phyloP scores from a whole-genome alignment of 225 moss, liverwort and hornwort species.

The Bryoerythrophyllum caledonicum region DNA sequence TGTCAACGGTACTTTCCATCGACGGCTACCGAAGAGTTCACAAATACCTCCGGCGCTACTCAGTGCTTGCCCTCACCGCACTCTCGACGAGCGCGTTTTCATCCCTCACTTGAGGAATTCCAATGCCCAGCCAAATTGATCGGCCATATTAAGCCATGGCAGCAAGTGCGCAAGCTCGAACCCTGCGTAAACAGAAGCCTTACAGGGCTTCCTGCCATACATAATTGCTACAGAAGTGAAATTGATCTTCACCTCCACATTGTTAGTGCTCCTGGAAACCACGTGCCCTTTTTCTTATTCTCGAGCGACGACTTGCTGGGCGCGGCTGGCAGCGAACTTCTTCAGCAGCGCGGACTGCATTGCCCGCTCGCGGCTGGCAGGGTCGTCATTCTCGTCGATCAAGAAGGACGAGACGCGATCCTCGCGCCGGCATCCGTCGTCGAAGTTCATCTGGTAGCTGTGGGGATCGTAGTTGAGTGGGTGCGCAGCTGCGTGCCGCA shows the following conservation, averaged over 20 bases:
- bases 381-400: conserved; percentile 18
- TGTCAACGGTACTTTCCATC: neutral
- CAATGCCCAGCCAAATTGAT: neutral
- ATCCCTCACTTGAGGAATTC: neutral
- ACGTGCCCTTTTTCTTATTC: too few relatives aligned
- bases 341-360: conserved; percentile 32
- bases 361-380: conserved; percentile 4
- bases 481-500: neutral
- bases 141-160: neutral
- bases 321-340: conserved; percentile 23
- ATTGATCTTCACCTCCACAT: neutral
- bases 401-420: neutral
- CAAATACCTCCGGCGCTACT: neutral
- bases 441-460: conserved; percentile 35
- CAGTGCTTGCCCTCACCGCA: neutral
- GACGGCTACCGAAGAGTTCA: neutral
- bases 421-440: conserved; percentile 21
- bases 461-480: conserved; percentile 22
- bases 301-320: neutral
- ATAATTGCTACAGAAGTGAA: neutral
- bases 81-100: neutral
- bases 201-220: neutral
- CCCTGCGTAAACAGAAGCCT: neutral
- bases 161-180: neutral
- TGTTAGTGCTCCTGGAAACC: conserved; percentile 14